Percentiles rank a stretch among this genome's conserved stretches.
These are phyloP conservation scores for Coemansia sp. DNA, from an alignment of 192 early-diverging fungal genomes.

Conservation along the genomic window DNA sequence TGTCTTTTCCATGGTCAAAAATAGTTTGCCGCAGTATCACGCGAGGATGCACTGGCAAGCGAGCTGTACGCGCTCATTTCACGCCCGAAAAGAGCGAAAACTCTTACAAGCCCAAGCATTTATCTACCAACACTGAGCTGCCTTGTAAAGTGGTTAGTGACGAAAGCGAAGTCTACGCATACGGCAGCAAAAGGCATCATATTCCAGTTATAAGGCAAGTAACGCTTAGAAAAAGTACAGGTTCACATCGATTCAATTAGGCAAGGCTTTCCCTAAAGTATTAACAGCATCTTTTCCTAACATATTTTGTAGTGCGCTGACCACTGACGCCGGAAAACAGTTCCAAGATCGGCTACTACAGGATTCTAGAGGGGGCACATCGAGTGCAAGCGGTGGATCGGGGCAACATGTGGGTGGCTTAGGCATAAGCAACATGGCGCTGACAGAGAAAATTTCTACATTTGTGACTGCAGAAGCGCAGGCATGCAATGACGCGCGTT, in stretches of 20 bases:
- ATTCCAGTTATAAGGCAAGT: constrained; percentile 35
- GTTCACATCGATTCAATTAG: not conserved
- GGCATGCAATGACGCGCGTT: constrained; percentile 1
- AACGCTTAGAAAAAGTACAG: not conserved
- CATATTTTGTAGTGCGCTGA: not conserved
- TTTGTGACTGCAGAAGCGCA: constrained; percentile 11
- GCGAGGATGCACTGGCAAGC: constrained; percentile 31
- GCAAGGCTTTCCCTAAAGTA: not conserved
- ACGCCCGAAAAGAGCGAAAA: constrained; percentile 15
- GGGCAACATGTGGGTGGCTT: not conserved
- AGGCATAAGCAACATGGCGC: not conserved
- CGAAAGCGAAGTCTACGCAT: constrained; percentile 2
- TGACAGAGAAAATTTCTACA: constrained; percentile 1
- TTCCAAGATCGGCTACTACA: not conserved
- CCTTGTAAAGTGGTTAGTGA: constrained; percentile 11
- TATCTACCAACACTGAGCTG: not conserved
- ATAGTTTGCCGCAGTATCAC: constrained; percentile 23
- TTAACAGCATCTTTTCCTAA: not conserved
- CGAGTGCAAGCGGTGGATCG: not conserved
- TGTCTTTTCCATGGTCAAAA: not conserved
- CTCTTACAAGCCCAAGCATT: not conserved
- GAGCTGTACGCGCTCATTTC: constrained; percentile 23
- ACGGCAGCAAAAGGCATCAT: not conserved
- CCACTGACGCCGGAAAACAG: not conserved
- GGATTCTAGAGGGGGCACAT: not conserved